Evolutionary conservation across 441 rosid species (phyloP), one percentile per base, ranked within the genome.

Genomic region (Metrosideros polymorpha): DNA sequence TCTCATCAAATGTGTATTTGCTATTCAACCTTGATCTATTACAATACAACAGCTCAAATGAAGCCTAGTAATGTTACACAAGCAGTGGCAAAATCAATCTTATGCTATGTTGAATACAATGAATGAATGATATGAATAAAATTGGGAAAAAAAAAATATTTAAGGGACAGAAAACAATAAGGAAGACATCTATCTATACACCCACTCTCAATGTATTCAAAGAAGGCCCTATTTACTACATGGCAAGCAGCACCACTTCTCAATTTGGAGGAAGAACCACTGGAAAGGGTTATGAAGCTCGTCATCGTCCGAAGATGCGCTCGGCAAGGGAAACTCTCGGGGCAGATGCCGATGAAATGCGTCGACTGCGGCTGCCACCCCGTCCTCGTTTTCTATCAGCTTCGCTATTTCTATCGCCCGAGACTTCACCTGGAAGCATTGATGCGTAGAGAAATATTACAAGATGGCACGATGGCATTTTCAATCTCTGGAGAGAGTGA

Each of bases 271-370:
- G 86, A 95, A 95, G 86, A 97, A 82, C 95, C 94, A 88, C 85
- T 93, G 96, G 39, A 96, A 43, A 57, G 95, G 89, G 89, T 92
- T 90, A 43, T 94, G 94, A 76, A 57, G 83, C 51, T 92, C 93
- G 8, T 92, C 95, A 14, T 90, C 94, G 29, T 90, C 94, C 9
- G 89, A 89, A 2, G 90, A 85, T 27, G 92, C 84, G 51, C 79
- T 55, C 0, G 93, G 92, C 87, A 94, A 42, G 49, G 99, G 99
- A 85, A 96, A 85, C 91, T 94, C 95, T 0, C 87, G 86, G 54
- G 99, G 99, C 52, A 98, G 92, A 90, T 98, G 98, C 86, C 94
- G 90, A 88, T 98, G 99, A 91, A 98, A 98, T 56, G 96, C 98
- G 86, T 95, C 92, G 51, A 98, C 98, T 9, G 99, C 98, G 45